Base-by-base conservation (phyloP, 495 filamentous ascomycete species). In the Podospora pseudoanserina region DNA sequence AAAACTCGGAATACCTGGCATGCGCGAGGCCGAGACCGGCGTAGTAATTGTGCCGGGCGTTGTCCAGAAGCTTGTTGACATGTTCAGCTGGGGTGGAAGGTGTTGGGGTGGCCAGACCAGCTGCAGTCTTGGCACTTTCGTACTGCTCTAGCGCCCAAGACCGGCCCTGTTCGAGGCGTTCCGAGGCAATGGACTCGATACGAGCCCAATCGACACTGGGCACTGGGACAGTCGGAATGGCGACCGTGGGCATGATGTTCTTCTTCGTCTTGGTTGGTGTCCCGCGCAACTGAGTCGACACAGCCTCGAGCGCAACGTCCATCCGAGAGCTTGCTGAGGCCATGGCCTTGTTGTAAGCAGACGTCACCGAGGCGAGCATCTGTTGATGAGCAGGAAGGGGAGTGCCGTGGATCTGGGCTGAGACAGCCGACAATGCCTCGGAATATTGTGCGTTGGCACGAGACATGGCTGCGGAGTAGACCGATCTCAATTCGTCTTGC, bases 1-100 rank as follows among this genome's bases (percentile, higher is more conserved):
- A 68, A 71, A 94, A 93, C 30, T 89, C 87, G 11, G 89, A 87
- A 71, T 92, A 94, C 20, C 87, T 86, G 57, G 88, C 91, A 73
- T 95, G 90, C 3, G 92, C 92, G 23, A 92, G 70, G 18, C 92
- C 92, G 64, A 94, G 70, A 11, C 87, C 90, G 65, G 92, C 89
- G 70, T 93, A 93, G 75, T 93, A 95, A 70, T 88, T 89, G 64
- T 87, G 81, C 68, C 86, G 87, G 30, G 89, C 88, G 56, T 86
- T 78, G 65, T 88, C 85, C 20, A 86, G 80, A 9, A 90, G 70
- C 70, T 89, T 85, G 69, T 82, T 80, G 18, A 81, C 80, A 57
- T 82, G 76, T 56, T 82, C 75, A 56, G 79, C 67, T 19, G 76
- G 77, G 15, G 76, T 75, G 15, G 85, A 86, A 5, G 86, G 84